Evolutionary conservation across 1,284 basidiomycete genomes (phyloP).

Genomic region (Ustilago cynodontis): DNA sequence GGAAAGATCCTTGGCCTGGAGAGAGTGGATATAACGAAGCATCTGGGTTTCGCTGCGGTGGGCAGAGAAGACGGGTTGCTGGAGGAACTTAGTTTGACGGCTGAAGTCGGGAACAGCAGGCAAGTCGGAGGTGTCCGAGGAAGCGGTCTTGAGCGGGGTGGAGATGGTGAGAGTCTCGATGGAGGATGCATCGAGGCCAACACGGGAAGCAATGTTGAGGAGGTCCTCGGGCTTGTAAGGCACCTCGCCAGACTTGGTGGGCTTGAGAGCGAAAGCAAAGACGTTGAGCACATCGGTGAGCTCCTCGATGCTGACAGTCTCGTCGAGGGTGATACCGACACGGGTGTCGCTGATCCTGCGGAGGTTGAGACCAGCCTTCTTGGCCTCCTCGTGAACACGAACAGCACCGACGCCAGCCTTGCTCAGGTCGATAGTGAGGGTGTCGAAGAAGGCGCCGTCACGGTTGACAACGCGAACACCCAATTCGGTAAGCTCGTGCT

Average conservation of each 20-base stretch:
- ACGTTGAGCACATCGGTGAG: conserved; percentile 83
- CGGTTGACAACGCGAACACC: conserved; percentile 77
- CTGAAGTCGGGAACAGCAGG: conserved; percentile 72
- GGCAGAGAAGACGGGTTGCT: conserved; percentile 86
- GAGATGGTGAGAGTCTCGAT: conserved; percentile 58
- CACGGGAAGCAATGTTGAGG: conserved; percentile 45
- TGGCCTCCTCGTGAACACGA: conserved; percentile 79
- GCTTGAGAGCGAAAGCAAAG: conserved; percentile 75
- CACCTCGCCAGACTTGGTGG: conserved; percentile 67
- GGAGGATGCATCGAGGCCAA: conserved; percentile 52
- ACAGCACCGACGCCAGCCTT: conserved; percentile 76
- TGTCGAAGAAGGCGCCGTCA: conserved; percentile 85
- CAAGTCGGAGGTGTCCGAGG: conserved; percentile 29
- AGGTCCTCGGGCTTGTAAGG: conserved; percentile 61
- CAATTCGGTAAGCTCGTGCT: conserved; percentile 77
- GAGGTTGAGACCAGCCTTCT: conserved; percentile 83
- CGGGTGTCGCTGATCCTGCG: conserved; percentile 81
- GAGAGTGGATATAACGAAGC: conserved; percentile 87
- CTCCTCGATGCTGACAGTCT: conserved; percentile 78
- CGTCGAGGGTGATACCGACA: conserved; percentile 92
- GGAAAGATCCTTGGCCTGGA: conserved; percentile 93
- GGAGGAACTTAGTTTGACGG: conserved; percentile 82
- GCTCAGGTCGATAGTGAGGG: conserved; percentile 85
- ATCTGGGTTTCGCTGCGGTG: conserved; percentile 98
- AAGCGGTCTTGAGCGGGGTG: conserved; percentile 28